Percentiles rank a stretch among this genome's conserved stretches.
Evolutionary conservation across 352 stramenopile species (phyloP).

Genomic region (Pythium folliculosum): DNA sequence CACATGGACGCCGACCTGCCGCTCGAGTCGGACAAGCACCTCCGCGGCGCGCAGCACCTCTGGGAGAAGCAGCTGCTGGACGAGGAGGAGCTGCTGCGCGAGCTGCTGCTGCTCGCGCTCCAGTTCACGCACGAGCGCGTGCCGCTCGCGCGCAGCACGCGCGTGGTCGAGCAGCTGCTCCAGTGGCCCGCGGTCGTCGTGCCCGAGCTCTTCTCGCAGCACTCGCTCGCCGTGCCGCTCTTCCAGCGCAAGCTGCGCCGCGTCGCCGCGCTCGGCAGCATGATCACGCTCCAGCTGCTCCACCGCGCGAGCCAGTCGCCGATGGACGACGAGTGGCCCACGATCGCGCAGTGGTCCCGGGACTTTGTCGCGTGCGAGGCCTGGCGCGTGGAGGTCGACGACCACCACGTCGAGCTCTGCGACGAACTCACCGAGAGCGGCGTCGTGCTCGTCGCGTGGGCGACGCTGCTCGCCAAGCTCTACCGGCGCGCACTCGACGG

Average conservation of each 20-base stretch:
- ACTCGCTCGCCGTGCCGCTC: conserved; percentile 17
- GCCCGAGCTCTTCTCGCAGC: conserved; percentile 30
- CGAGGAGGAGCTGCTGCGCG: conserved; percentile 58
- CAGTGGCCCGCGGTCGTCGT: conserved; percentile 26
- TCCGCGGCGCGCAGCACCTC: conserved; percentile 34
- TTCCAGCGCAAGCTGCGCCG: conserved; percentile 22
- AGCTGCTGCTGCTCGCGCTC: conserved; percentile 56
- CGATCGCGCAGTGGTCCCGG: conserved; percentile 13
- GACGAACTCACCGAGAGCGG: conserved; percentile 36
- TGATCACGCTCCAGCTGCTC: conserved; percentile 23
- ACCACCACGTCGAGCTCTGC: conserved; percentile 25
- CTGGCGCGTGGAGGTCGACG: conserved; percentile 25
- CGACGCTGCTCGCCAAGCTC: conserved; percentile 46
- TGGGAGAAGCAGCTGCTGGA: conserved; percentile 66
- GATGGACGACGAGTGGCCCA: conserved; percentile 16
- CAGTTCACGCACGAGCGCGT: conserved; percentile 43
- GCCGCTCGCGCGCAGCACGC: conserved; percentile 23
- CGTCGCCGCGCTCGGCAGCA: conserved; percentile 17
- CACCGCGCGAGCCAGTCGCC: conserved; percentile 16
- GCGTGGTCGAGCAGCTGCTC: conserved; percentile 24
- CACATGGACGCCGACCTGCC: conserved; percentile 28
- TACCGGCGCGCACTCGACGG: conserved; percentile 19
- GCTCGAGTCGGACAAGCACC: conserved; percentile 11
- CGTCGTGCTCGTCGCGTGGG: conserved; percentile 57
- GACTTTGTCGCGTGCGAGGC: conserved; percentile 21